Percentiles rank a stretch among this genome's conserved stretches.
Evolutionary conservation across 2,329 filamentous ascomycete species (phyloP).

Genomic region (Zelopaecilomyces penicillatus): DNA sequence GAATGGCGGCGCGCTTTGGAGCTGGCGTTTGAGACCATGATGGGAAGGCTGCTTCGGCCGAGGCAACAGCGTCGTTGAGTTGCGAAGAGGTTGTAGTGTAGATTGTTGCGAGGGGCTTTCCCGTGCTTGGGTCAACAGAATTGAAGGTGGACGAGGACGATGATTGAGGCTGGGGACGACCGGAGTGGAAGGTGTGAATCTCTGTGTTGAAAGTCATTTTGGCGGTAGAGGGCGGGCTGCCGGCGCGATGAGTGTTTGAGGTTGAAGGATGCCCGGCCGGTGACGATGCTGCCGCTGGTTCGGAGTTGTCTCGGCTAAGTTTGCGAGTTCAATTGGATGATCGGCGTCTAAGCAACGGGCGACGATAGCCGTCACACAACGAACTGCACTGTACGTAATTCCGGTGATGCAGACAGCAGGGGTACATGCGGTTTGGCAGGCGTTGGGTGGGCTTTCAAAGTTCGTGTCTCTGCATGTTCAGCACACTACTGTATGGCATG

Average conservation of each 20-base stretch:
- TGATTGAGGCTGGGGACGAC: conserved; percentile 52
- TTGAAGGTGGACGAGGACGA: conserved; percentile 57
- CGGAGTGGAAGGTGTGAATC: conserved; percentile 65
- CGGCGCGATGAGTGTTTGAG: background rate
- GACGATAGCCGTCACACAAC: too few species aligned
- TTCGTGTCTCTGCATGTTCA: too few species aligned
- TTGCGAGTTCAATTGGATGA: too few species aligned
- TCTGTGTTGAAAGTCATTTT: conserved; percentile 29
- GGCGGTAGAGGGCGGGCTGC: background rate
- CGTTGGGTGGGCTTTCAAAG: too few species aligned
- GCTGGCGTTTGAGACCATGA: conserved; percentile 69
- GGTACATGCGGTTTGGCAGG: too few species aligned
- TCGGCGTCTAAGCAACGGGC: too few species aligned
- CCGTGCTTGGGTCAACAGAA: conserved; percentile 66
- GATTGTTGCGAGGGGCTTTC: conserved; percentile 60
- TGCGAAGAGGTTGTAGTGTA: conserved; percentile 59
- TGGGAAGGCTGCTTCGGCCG: conserved; percentile 64
- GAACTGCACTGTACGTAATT: too few species aligned
- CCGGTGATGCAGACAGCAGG: too few species aligned
- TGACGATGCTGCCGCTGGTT: too few species aligned
- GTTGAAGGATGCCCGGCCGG: too few species aligned
- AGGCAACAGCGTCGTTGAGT: conserved; percentile 62
- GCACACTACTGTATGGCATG: too few species aligned
- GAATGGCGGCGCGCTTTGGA: conserved; percentile 66
- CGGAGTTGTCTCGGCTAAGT: too few species aligned